Percentiles rank a stretch among this genome's conserved stretches.
Evolutionary conservation across 805 yeast species (phyloP).

Genomic region (Jamesozyma lodderae): DNA sequence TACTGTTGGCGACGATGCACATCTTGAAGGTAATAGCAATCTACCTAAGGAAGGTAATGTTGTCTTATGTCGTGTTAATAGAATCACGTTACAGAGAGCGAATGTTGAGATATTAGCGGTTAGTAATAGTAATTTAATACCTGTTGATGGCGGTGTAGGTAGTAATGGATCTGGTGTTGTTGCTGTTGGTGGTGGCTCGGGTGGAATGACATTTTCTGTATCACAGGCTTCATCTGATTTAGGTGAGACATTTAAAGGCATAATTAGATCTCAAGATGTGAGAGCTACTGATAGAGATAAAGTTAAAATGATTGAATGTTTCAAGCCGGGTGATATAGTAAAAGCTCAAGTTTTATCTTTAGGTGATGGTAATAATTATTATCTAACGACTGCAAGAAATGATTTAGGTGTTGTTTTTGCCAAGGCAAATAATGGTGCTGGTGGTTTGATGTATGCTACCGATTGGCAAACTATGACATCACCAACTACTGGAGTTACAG

Average conservation of each 20-base stretch:
- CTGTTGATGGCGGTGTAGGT: slow-evolving; percentile 60
- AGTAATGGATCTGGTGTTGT: slow-evolving; percentile 38
- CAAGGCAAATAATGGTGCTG: slow-evolving; percentile 52
- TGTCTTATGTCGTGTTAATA: slow-evolving; percentile 67
- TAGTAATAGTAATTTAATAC: slow-evolving; percentile 45
- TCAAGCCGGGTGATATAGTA: slow-evolving; percentile 86
- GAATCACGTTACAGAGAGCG: slow-evolving; percentile 61
- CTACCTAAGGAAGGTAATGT: slow-evolving; percentile 74
- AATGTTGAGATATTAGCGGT: slow-evolving; percentile 66
- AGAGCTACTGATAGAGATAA: slow-evolving; percentile 86
- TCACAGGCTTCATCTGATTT: slow-evolving; percentile 52
- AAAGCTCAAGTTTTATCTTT: slow-evolving; percentile 71
- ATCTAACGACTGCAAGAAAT: slow-evolving; percentile 79
- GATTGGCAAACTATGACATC: slow-evolving; percentile 96
- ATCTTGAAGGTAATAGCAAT: not conserved
- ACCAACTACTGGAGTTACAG: slow-evolving; percentile 63
- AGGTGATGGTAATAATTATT: slow-evolving; percentile 92
- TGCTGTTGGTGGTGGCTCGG: slow-evolving; percentile 49
- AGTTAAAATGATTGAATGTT: slow-evolving; percentile 69
- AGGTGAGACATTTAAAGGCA: slow-evolving; percentile 84
- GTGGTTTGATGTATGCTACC: slow-evolving; percentile 72
- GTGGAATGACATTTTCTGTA: slow-evolving; percentile 36
- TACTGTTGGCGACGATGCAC: slow-evolving; percentile 5
- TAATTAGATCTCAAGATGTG: slow-evolving; percentile 79
- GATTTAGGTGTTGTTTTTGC: slow-evolving; percentile 94